These are phyloP conservation scores for Jatropha curcas DNA, from an alignment of 345 rosid genomes.

Conservation along the genomic window DNA sequence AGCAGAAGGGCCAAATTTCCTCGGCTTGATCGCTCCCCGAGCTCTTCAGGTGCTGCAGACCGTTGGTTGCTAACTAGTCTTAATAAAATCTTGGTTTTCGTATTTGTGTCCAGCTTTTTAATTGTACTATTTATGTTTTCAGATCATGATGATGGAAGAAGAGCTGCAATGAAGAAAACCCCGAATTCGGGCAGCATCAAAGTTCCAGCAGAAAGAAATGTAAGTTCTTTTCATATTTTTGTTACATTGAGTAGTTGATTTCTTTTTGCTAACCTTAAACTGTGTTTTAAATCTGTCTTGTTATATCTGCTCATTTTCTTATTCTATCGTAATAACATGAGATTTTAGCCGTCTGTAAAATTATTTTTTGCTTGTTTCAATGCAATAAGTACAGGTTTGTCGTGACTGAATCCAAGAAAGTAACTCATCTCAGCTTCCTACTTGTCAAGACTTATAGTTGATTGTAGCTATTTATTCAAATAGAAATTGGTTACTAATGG, in stretches of 20 bases:
- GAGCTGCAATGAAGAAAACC: conserved; percentile 14
- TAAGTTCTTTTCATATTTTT: conserved; percentile 28
- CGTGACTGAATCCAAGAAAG: neutral
- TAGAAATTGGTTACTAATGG: neutral
- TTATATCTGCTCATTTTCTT: neutral
- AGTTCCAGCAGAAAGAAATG: conserved; percentile 27
- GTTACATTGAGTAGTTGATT: neutral
- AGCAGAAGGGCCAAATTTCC: conserved; percentile 35
- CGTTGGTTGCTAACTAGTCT: neutral
- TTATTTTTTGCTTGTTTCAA: neutral
- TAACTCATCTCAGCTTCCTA: neutral
- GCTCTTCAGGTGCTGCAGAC: conserved; percentile 38
- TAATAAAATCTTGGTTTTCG: neutral
- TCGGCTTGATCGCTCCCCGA: conserved; percentile 34
- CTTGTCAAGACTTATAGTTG: neutral
- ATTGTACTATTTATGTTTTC: conserved; percentile 1
- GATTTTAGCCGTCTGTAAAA: neutral
- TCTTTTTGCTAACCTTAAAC: neutral
- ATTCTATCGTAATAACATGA: neutral
- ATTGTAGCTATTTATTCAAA: neutral
- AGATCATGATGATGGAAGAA: conserved; percentile 38
- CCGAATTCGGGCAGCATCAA: conserved; percentile 18
- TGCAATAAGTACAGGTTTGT: neutral
- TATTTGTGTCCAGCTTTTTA: conserved; percentile 3
- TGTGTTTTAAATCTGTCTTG: neutral